A percentile compares a stretch with the other conserved stretches of the same genome.
Evolutionary conservation across 2,329 filamentous ascomycete species (phyloP).

Genomic region (Akanthomyces muscarius): DNA sequence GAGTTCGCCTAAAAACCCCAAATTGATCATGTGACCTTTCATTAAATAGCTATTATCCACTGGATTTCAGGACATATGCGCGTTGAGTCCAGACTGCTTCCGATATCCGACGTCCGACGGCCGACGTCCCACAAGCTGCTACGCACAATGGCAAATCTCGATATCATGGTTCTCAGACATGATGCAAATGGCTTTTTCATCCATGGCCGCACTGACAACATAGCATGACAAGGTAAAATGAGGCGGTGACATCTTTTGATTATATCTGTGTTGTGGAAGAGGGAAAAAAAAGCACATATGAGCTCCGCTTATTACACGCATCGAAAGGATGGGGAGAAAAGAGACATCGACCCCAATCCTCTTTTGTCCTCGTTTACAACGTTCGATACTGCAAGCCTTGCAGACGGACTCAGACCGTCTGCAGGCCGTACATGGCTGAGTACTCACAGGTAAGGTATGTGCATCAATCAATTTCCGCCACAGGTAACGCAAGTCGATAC

Average conservation of each 20-base stretch:
- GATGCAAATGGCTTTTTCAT: neutral
- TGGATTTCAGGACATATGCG: too few relatives aligned
- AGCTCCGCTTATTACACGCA: constrained; percentile 1
- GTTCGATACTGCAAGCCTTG: constrained; percentile 8
- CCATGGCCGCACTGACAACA: neutral
- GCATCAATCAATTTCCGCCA: neutral
- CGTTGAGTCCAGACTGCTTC: too few relatives aligned
- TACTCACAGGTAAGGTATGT: neutral
- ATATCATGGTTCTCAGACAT: neutral
- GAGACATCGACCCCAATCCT: constrained; percentile 2
- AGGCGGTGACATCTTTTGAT: neutral
- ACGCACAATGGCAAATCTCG: too few relatives aligned
- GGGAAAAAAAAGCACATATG: neutral
- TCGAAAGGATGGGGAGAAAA: constrained; percentile 1
- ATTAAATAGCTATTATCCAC: too few relatives aligned
- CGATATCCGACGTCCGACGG: too few relatives aligned
- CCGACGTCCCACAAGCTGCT: too few relatives aligned
- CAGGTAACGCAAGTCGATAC: neutral
- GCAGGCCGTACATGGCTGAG: neutral
- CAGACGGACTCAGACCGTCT: neutral
- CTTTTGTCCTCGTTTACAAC: neutral
- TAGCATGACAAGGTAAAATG: neutral
- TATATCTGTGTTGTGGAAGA: neutral
- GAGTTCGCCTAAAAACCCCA: too few relatives aligned
- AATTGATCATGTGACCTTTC: too few relatives aligned